phyloP scores from a whole-genome alignment of 495 filamentous ascomycete genomes.

The Neurospora africana region DNA sequence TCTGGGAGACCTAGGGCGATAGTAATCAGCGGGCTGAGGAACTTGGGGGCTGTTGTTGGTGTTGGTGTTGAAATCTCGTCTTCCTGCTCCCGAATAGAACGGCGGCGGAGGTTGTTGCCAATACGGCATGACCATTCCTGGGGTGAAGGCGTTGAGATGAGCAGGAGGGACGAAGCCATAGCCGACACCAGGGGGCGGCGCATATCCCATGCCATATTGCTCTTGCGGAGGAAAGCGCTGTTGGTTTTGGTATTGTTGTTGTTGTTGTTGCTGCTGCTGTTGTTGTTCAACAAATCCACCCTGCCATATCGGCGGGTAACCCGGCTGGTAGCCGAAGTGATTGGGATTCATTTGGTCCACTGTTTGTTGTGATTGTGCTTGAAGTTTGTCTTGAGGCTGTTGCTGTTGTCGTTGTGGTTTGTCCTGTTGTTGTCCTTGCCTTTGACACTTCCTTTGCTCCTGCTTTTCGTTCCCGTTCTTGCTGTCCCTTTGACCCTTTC shows the following conservation, averaged over 20 bases:
- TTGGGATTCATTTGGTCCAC: not conserved
- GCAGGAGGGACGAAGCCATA: not conserved
- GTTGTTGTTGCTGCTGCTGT: not conserved
- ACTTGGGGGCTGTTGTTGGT: not conserved
- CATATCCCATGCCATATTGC: not conserved
- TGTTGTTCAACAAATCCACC: not conserved
- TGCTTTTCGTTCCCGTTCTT: not conserved
- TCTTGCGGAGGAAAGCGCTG: not conserved
- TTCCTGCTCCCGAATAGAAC: not conserved
- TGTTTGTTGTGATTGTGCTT: not conserved
- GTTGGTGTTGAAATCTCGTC: not conserved
- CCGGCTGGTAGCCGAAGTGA: not conserved
- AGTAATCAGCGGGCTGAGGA: not conserved
- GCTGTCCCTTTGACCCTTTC: not conserved
- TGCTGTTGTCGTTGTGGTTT: not conserved
- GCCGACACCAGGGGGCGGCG: not conserved
- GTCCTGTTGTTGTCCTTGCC: not conserved
- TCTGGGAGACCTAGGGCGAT: not conserved
- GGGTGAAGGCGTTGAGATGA: not conserved
- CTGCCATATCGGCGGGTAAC: not conserved
- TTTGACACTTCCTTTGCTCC: not conserved
- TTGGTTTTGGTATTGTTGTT: not conserved
- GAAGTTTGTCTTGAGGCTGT: not conserved
- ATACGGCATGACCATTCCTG: not conserved
- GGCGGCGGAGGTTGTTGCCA: not conserved